Evolutionary conservation across 371 early-diverging fungal species (phyloP).

Genomic region (Mucor racemosus): DNA sequence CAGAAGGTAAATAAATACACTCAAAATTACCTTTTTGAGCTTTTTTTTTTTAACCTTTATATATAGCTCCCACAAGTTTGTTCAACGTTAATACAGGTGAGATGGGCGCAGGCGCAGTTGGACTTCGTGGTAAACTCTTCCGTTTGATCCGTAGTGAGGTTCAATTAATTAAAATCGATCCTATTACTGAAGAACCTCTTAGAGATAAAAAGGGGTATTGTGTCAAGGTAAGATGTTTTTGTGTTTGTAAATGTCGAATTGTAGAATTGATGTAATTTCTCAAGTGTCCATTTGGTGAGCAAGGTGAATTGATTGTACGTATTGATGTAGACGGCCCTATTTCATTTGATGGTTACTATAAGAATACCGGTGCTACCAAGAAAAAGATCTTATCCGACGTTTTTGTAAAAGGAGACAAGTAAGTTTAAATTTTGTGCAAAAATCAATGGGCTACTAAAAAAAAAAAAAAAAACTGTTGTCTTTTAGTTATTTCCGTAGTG

Average conservation of each 20-base stretch:
- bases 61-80: conserved; percentile 32
- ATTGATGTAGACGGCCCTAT: conserved; percentile 27
- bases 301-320: conserved; percentile 58
- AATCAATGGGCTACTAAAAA: not conserved
- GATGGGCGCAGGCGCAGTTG: conserved; percentile 60
- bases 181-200: conserved; percentile 46
- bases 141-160: conserved; percentile 26
- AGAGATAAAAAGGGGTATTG: conserved; percentile 52
- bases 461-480: no score
- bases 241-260: not conserved
- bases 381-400: conserved; percentile 51
- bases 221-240: conserved; percentile 27
- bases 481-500: conserved; percentile 68
- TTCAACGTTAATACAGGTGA: conserved; percentile 55
- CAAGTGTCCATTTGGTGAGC: conserved; percentile 41
- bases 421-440: not conserved
- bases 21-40: no score
- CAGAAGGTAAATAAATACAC: conserved; percentile 44
- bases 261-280: conserved; percentile 26
- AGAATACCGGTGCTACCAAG: conserved; percentile 46
- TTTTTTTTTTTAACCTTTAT: not conserved
- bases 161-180: conserved; percentile 43
- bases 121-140: conserved; percentile 39
- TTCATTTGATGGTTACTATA: conserved; percentile 47
- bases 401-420: conserved; percentile 37